Evolutionary conservation across 768 basidiomycete genomes (phyloP), one percentile per base, ranked within the genome.

Genomic region (Suillus subluteus): DNA sequence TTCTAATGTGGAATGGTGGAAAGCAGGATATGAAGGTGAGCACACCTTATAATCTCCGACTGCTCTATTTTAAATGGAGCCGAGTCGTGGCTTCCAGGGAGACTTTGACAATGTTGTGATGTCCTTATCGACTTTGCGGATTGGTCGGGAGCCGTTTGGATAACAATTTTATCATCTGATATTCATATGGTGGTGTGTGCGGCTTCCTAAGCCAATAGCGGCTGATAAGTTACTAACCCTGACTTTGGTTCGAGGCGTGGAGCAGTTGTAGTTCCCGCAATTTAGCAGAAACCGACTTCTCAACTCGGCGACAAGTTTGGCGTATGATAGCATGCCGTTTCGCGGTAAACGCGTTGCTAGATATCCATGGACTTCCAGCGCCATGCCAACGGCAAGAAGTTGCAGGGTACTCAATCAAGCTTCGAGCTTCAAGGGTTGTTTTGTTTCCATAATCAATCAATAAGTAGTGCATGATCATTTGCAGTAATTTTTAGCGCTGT

Each of bases 121-220:
- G 55, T 37, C 55, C 35, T 56, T 56, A 56, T 56, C 21, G 21
- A 56, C 55, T 56, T 35, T n/a, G 21, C 32, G 35, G 55, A 56
- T 41, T 69, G 72, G 72, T 73, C 73, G 72, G 73, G 74, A 64
- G 73, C 73, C 50, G 16, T 46, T 2, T 75, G 72, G 71, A 69
- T 73, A 23, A 66, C 61, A 4, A 23, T 71, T 26, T 69, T 69
- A 35, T 23, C 55, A 13, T 37, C 37, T 56, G 55, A 56, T 21
- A 56, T 56, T 12, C 26, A 26, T 26, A 32, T 35, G 54, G 54
- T 55, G 54, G 18, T 35, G 26, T 3, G 26, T 26, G 50, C 23
- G 9, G 21, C 32, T 56, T 56, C 35, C 21, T 35, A 21, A 56
- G 12, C 32, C 18, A 37, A 56, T 56, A 35, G 12, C 26, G 26